Percentiles rank a stretch among this genome's conserved stretches.
phyloP scores from a whole-genome alignment of 805 yeast species.

The Tetrapisispora namnaoensis region DNA sequence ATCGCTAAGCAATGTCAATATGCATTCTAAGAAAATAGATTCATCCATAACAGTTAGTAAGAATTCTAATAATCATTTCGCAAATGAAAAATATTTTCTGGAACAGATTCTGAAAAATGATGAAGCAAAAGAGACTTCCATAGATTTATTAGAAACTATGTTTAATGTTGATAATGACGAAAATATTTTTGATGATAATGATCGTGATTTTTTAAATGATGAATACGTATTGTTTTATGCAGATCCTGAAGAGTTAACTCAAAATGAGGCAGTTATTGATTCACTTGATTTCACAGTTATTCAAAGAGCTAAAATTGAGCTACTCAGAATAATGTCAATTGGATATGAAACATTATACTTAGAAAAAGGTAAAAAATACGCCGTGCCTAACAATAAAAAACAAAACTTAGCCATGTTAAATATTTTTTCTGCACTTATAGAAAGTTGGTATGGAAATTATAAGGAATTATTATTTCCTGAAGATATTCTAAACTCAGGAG shows the following conservation, averaged over 20 bases:
- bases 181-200: constrained; percentile 12
- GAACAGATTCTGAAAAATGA: constrained; percentile 21
- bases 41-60: constrained; percentile 16
- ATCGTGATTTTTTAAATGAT: constrained; percentile 27
- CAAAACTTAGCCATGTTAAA: constrained; percentile 64
- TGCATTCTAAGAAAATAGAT: constrained; percentile 1
- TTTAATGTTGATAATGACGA: not conserved
- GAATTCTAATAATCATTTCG: constrained; percentile 26
- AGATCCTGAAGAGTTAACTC: constrained; percentile 3
- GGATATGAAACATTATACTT: constrained; percentile 81
- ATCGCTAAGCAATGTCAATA: constrained; percentile 55
- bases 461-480: constrained; percentile 34
- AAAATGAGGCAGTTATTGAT: constrained; percentile 6
- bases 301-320: constrained; percentile 72
- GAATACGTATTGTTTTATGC: constrained; percentile 25
- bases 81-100: constrained; percentile 27
- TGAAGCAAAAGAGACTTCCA: constrained; percentile 20
- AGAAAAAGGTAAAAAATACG: constrained; percentile 40
- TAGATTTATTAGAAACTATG: constrained; percentile 7
- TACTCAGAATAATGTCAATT: constrained; percentile 66
- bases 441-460: constrained; percentile 67
- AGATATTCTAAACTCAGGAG: not conserved
- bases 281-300: constrained; percentile 45
- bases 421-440: constrained; percentile 66
- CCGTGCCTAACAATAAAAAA: constrained; percentile 37